Percentiles rank a stretch among this genome's conserved stretches.
Conservation (phyloP, 176 grass and related monocot genomes). For the Rhynchospora breviuscula region DNA sequence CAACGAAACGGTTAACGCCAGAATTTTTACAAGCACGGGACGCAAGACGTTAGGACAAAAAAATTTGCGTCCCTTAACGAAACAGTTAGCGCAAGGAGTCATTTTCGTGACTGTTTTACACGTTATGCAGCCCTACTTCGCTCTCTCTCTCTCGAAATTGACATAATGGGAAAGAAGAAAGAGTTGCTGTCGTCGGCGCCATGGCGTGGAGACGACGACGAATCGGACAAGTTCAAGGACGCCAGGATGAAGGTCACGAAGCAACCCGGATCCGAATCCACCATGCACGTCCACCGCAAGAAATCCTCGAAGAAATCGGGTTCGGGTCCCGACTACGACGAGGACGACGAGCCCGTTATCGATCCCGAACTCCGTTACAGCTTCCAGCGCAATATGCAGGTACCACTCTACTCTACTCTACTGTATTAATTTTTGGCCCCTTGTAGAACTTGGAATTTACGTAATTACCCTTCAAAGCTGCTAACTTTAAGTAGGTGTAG, state of each 20-base stretch:
- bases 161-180: conserved; percentile 31
- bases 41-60: too few species aligned
- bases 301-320: too few species aligned
- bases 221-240: neutral
- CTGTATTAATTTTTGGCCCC: neutral
- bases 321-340: neutral
- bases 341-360: conserved; percentile 30
- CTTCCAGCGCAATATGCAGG: conserved; percentile 50
- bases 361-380: conserved; percentile 40
- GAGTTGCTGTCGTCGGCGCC: conserved; percentile 41
- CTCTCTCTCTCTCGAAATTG: too few species aligned
- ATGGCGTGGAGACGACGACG: conserved; percentile 32
- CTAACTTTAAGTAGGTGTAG: neutral
- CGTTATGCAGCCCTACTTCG: too few species aligned
- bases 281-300: conserved; percentile 24
- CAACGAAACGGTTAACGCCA: too few species aligned
- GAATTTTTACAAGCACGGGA: too few species aligned
- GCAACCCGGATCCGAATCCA: conserved; percentile 1
- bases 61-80: too few species aligned
- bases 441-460: too few species aligned
- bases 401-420: neutral
- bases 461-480: neutral
- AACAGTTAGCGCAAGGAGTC: too few species aligned
- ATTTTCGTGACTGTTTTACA: too few species aligned
- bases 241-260: conserved; percentile 26